Evolutionary conservation across 345 rosid genomes (phyloP).

Genomic region (Combretum micranthum): DNA sequence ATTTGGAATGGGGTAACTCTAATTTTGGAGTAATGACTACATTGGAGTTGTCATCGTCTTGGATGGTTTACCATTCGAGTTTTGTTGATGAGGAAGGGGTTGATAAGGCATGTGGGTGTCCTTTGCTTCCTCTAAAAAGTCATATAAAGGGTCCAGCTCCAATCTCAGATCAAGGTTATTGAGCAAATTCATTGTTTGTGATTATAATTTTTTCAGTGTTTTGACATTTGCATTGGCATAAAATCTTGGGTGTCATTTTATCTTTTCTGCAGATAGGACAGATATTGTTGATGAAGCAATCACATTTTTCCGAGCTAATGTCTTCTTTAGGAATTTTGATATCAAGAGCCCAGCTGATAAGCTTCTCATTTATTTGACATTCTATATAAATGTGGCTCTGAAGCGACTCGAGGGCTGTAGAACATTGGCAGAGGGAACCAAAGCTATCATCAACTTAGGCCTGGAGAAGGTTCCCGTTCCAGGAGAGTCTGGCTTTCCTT

Average conservation of each 20-base stretch:
- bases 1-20: too few relatives aligned
- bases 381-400: slow-evolving; percentile 81
- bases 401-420: slow-evolving; percentile 94
- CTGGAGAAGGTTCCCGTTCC: slow-evolving; percentile 90
- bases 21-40: neutral
- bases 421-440: slow-evolving; percentile 94
- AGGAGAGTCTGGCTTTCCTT: slow-evolving; percentile 86
- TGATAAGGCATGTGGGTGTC: slow-evolving; percentile 82
- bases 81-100: slow-evolving; percentile 86
- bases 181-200: neutral
- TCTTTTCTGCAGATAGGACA: slow-evolving; percentile 49
- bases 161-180: slow-evolving; percentile 66
- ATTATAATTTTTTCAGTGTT: neutral
- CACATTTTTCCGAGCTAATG: slow-evolving; percentile 88
- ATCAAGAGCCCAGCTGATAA: slow-evolving; percentile 88
- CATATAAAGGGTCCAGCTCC: slow-evolving; percentile 99
- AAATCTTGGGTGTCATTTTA: neutral
- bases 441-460: slow-evolving; percentile 90
- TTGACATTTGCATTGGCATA: neutral
- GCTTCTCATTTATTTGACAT: slow-evolving; percentile 88
- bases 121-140: slow-evolving; percentile 87
- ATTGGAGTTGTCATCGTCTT: slow-evolving; percentile 1
- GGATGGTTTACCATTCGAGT: slow-evolving; percentile 90
- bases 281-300: slow-evolving; percentile 95
- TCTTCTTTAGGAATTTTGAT: slow-evolving; percentile 90